A percentile compares a stretch with the other conserved stretches of the same genome.
Evolutionary conservation across 306 rosid genomes (phyloP).

Genomic region (Cucumis sativus): DNA sequence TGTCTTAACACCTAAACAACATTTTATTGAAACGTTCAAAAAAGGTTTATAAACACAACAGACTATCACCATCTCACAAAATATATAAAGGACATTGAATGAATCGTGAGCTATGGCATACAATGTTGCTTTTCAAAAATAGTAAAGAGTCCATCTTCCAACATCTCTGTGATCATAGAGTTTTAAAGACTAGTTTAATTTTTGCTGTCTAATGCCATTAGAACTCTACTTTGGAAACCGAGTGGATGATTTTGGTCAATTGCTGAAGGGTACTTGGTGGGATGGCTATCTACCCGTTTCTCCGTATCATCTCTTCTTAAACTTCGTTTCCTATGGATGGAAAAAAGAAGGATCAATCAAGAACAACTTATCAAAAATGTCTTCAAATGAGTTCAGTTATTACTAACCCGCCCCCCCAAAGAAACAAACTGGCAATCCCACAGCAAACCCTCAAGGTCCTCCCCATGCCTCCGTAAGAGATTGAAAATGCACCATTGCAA

Average conservation of each 20-base stretch:
- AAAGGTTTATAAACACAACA: not conserved
- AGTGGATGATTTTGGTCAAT: not conserved
- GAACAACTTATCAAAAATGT: not conserved
- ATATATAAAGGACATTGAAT: not conserved
- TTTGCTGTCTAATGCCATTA: not conserved
- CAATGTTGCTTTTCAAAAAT: not conserved
- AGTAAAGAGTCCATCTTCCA: not conserved
- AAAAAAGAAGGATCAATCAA: not conserved
- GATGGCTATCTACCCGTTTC: not conserved
- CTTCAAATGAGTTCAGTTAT: too few species aligned
- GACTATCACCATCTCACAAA: not conserved
- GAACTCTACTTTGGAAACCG: not conserved
- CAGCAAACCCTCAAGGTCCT: not conserved
- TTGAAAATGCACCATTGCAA: not conserved
- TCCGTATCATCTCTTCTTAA: not conserved
- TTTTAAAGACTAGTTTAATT: not conserved
- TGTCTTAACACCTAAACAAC: not conserved
- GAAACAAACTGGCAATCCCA: not conserved
- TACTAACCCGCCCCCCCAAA: not conserved
- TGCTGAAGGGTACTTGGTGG: not conserved
- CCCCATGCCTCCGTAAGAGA: not conserved
- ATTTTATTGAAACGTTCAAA: not conserved
- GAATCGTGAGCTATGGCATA: not conserved
- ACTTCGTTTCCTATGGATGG: not conserved
- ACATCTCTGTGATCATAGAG: not conserved